Base-by-base conservation (phyloP, 768 basidiomycete species). In the Epithele typhae region DNA sequence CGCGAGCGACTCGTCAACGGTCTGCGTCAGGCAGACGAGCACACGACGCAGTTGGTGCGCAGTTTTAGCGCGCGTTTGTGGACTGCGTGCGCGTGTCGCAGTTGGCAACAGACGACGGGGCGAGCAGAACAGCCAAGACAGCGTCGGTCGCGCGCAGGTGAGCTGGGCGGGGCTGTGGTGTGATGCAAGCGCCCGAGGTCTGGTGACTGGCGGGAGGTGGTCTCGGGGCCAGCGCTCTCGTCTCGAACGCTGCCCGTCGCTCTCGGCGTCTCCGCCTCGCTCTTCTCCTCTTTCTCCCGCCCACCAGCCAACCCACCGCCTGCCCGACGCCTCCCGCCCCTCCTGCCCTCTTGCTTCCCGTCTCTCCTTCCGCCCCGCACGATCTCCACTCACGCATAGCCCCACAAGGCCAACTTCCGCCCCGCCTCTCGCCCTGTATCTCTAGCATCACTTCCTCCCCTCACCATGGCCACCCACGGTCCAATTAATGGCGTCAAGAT, bases 401-500 rank as follows among this genome's bases (percentile, higher is more conserved):
- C n/a, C n/a, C n/a, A n/a, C n/a, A n/a, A n/a, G n/a, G n/a, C n/a
- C n/a, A 32, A 32, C 36, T 17, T 18, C 18, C 12, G 5, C 19
- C 40, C 9, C 25, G 14, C 18, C 39, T 25, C 27, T 11, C 24
- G 43, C 41, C 37, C 54, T 59, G 61, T 60, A 59, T 57, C 56
- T 57, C 33, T 60, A 62, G 40, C 46, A 35, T 55, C 53, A 24
- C 38, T 40, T 19, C 25, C 38, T 23, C 25, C 41, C 36, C 50
- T 45, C n/a, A 34, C 49, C 52, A 87, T 87, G 84, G 71, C 81
- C 46, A 82, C 79, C 48, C 82, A 86, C 69, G 83, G 76, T 60
- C 87, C 87, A 65, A 87, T 90, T 71, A 90, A 89, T 68, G 87
- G 87, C 59, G 83, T 89, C 69, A 89, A 87, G 76, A 78, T 88